These are phyloP conservation scores for Hansenula sp. DNA, from an alignment of 1,139 yeast genomes.

Conservation along the genomic window DNA sequence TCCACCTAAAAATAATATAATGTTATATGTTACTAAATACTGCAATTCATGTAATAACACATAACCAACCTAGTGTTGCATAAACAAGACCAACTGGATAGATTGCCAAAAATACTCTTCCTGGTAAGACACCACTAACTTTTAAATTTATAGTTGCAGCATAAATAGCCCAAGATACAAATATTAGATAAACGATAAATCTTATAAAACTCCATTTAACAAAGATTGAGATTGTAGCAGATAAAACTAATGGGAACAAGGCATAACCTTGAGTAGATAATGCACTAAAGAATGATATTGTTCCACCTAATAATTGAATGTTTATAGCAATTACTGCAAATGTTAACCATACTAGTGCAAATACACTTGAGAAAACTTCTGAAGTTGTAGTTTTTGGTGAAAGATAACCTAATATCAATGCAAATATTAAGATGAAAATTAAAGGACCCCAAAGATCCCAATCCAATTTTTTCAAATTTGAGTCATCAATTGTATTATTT, in stretches of 20 bases:
- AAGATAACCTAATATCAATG: constrained; percentile 43
- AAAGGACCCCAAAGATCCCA: constrained; percentile 95
- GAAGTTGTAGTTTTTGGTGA: constrained; percentile 36
- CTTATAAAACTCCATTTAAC: constrained; percentile 52
- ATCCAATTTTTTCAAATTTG: constrained; percentile 37
- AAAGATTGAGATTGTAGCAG: constrained; percentile 57
- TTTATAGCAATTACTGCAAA: constrained; percentile 54
- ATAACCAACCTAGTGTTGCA: constrained; percentile 71
- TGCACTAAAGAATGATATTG: constrained; percentile 71
- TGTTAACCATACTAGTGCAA: constrained; percentile 54
- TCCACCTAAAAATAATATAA: too few species aligned
- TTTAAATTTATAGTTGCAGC: constrained; percentile 63
- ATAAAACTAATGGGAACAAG: constrained; percentile 69
- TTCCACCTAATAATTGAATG: constrained; percentile 72
- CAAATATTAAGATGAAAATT: constrained; percentile 60
- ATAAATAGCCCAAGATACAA: constrained; percentile 70
- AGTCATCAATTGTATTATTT: constrained; percentile 21
- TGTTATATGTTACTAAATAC: background rate
- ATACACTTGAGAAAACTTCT: constrained; percentile 59
- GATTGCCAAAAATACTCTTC: constrained; percentile 66
- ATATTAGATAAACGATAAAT: constrained; percentile 44
- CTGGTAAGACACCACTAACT: constrained; percentile 65
- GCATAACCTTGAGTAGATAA: constrained; percentile 80
- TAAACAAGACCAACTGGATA: constrained; percentile 79
- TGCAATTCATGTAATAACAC: constrained; percentile 52